phyloP scores from a whole-genome alignment of 2,329 filamentous ascomycete genomes.

The Stagonosporopsis tanaceti region DNA sequence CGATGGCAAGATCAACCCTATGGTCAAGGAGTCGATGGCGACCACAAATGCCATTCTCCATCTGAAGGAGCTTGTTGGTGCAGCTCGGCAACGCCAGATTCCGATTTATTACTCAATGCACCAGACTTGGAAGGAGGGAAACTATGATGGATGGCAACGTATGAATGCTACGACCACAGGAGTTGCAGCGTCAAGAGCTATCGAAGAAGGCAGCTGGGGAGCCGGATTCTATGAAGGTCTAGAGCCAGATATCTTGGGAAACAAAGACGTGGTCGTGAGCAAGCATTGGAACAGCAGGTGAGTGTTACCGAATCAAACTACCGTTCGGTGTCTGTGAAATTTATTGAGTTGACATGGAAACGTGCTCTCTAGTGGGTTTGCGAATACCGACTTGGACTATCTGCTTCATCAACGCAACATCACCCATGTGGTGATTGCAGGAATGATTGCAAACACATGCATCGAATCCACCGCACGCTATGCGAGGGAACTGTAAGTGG shows the following conservation, averaged over 20 bases:
- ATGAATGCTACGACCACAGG: conserved; percentile 25
- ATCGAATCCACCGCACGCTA: conserved; percentile 48
- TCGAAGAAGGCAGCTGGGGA: conserved; percentile 41
- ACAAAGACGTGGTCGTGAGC: conserved; percentile 35
- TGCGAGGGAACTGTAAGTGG: conserved; percentile 40
- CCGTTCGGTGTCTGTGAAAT: too few species aligned
- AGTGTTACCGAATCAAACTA: neutral
- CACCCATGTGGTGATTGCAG: conserved; percentile 42
- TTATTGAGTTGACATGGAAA: neutral
- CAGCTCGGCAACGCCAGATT: conserved; percentile 20
- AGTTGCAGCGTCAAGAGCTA: conserved; percentile 27
- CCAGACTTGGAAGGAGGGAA: conserved; percentile 34
- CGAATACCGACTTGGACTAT: conserved; percentile 49
- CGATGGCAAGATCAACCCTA: conserved; percentile 25
- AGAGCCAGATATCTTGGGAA: conserved; percentile 15
- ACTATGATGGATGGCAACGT: conserved; percentile 41
- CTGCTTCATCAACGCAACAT: conserved; percentile 47
- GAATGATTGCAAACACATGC: conserved; percentile 46
- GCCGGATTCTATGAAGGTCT: conserved; percentile 38
- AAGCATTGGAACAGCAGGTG: conserved; percentile 46
- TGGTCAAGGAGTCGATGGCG: conserved; percentile 14
- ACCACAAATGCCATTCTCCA: conserved; percentile 1
- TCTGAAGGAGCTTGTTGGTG: neutral
- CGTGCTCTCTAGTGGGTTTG: conserved; percentile 36
- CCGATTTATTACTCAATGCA: conserved; percentile 50